A percentile compares a stretch with the other conserved stretches of the same genome.
phyloP scores from a whole-genome alignment of 2,329 filamentous ascomycete genomes.

The Rutstroemia sp. region DNA sequence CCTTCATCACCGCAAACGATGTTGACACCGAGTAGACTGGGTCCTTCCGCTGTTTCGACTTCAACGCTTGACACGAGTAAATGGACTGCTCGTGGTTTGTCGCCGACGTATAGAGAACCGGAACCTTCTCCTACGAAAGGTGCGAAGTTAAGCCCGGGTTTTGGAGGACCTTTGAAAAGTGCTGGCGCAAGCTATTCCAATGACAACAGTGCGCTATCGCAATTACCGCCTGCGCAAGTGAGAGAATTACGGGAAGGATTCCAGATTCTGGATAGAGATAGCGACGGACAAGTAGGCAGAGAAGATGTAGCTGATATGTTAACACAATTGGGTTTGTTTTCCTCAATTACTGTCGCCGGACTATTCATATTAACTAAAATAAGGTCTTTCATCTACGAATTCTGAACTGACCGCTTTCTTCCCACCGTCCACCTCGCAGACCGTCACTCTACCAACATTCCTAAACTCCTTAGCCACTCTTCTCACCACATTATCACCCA shows the following conservation, averaged over 20 bases:
- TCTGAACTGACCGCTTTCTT: conserved; percentile 77
- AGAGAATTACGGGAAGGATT: conserved; percentile 87
- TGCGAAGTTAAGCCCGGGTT: conserved; percentile 22
- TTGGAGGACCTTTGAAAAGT: conserved; percentile 22
- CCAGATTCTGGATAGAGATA: conserved; percentile 84
- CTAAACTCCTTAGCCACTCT: conserved; percentile 73
- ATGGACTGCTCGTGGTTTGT: conserved; percentile 29
- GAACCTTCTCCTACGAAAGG: conserved; percentile 28
- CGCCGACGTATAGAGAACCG: conserved; percentile 28
- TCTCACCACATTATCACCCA: conserved; percentile 66
- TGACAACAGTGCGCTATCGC: conserved; percentile 50
- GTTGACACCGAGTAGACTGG: conserved; percentile 34
- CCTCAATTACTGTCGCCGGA: not conserved
- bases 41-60: conserved; percentile 35
- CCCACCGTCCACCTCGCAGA: conserved; percentile 60
- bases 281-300: conserved; percentile 73
- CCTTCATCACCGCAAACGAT: conserved; percentile 45
- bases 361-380: not conserved
- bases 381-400: conserved; percentile 66
- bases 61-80: conserved; percentile 14
- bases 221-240: conserved; percentile 74
- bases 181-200: conserved; percentile 11
- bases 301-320: conserved; percentile 86
- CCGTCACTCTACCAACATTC: conserved; percentile 78
- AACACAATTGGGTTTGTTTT: conserved; percentile 61